Percentiles rank a stretch among this genome's conserved stretches.
Evolutionary conservation across 768 basidiomycete species (phyloP).

Genomic region (Pleurotus tuber-regium): DNA sequence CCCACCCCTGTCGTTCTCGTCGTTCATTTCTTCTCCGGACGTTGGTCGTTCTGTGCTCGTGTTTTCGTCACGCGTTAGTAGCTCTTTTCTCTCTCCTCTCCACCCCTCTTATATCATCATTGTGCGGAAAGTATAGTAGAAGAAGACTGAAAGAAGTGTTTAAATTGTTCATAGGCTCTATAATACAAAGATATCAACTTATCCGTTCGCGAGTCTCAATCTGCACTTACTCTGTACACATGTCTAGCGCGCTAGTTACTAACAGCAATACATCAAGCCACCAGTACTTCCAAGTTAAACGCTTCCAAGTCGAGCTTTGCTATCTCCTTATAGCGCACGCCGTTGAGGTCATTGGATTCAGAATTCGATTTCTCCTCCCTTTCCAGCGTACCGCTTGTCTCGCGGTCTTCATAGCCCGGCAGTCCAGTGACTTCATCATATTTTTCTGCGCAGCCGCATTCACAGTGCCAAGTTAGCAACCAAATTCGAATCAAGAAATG

Average conservation of each 20-base stretch:
- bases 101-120: neutral
- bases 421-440: too few species aligned
- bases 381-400: too few species aligned
- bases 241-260: too few species aligned
- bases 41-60: neutral
- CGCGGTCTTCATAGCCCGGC: too few species aligned
- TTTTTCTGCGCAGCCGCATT: too few species aligned
- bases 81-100: neutral
- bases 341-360: too few species aligned
- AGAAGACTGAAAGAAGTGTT: neutral
- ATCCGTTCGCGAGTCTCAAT: neutral
- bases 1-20: too few species aligned
- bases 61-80: neutral
- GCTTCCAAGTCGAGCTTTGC: neutral
- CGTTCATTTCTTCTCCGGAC: neutral
- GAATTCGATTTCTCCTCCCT: too few species aligned
- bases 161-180: neutral
- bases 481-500: too few species aligned
- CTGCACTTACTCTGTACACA: neutral
- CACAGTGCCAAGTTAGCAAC: too few species aligned
- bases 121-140: neutral
- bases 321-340: neutral
- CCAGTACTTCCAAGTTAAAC: too few species aligned
- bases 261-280: too few species aligned
- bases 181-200: neutral